Evolutionary conservation across 768 basidiomycete genomes (phyloP), one percentile per base, ranked within the genome.

Genomic region (Mycena haematopus): DNA sequence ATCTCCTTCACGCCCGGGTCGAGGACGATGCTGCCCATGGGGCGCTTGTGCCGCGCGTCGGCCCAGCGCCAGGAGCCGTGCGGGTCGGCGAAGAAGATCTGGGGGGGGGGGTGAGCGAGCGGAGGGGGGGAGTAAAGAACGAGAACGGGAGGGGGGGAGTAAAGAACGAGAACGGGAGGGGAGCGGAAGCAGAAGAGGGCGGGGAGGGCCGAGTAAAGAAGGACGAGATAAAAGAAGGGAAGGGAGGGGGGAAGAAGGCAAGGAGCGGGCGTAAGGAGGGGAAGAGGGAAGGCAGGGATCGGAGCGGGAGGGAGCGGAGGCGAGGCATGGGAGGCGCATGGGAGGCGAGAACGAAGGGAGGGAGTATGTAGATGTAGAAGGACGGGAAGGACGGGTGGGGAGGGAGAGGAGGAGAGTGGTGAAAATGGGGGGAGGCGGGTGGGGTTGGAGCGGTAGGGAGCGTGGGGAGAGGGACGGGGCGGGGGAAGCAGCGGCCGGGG

Each of bases 1-100:
- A 93, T 93, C 77, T 95, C 93, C 75, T 93, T 94, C 45, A 94
- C 92, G 54, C 93, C 93, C 0, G 88, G 89, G 69, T 93, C 91
- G 60, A 95, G 82, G 7, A 95, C 93, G 69, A 95, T 94, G 70
- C 89, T 91, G 14, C 84, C 85, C 81, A 95, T 84, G n/a, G 93
- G 93, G 21, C 93, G 85, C 76, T 95, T 95, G 76, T 93, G 90
- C 52, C 92, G 80, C 21, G 90, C 91, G 74, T 93, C 93, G 0
- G 91, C 91, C 87, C 90, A 93, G 38, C 92, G 82, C 93, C 93
- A 95, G 52, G 86, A 87, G 33, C 92, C 92, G 73, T 93, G 91
- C 6, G 89, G 89, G 74, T 95, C 93, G 17, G 93, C 92, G 72
- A 93, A 93, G 72, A 93, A 94, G 35, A 95, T 92, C 73, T 93